Conservation (phyloP, 1,284 basidiomycete species). For the Veloboletus limbatus region DNA sequence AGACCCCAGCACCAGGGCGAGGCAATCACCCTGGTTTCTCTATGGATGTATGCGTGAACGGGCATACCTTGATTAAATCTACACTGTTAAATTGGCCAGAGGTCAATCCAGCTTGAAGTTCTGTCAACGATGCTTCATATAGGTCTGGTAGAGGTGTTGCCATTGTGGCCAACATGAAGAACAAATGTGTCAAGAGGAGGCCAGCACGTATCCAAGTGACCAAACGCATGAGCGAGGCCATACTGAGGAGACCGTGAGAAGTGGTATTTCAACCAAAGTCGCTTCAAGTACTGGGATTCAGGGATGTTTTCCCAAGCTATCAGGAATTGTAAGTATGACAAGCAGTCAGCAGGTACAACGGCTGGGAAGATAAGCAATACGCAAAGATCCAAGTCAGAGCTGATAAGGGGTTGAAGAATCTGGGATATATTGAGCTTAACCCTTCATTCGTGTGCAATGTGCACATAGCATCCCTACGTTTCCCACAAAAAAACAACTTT, state of each 20-base stretch:
- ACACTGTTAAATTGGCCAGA: constrained; percentile 57
- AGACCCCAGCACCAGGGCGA: neutral
- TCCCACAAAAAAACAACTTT: neutral
- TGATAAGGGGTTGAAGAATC: constrained; percentile 7
- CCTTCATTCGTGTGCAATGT: too few relatives aligned
- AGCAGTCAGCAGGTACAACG: constrained; percentile 8
- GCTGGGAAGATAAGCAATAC: neutral
- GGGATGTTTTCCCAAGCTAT: constrained; percentile 13
- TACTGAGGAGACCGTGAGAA: constrained; percentile 1
- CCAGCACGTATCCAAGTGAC: constrained; percentile 10
- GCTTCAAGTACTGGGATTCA: constrained; percentile 10
- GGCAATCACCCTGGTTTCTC: neutral
- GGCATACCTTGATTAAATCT: constrained; percentile 57
- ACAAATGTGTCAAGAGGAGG: constrained; percentile 5
- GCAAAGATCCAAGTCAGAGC: neutral
- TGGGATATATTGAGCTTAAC: neutral
- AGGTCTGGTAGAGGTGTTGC: constrained; percentile 47
- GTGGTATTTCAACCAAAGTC: neutral
- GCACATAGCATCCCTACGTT: too few relatives aligned
- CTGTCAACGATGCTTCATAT: constrained; percentile 58
- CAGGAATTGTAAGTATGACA: constrained; percentile 8
- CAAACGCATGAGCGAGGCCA: constrained; percentile 5
- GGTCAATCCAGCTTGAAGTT: constrained; percentile 54
- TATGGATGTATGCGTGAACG: neutral
- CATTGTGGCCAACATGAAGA: constrained; percentile 12